Evolutionary conservation across 179 eudicot genomes (phyloP).

Genomic region (Amaranthus tricolor): DNA sequence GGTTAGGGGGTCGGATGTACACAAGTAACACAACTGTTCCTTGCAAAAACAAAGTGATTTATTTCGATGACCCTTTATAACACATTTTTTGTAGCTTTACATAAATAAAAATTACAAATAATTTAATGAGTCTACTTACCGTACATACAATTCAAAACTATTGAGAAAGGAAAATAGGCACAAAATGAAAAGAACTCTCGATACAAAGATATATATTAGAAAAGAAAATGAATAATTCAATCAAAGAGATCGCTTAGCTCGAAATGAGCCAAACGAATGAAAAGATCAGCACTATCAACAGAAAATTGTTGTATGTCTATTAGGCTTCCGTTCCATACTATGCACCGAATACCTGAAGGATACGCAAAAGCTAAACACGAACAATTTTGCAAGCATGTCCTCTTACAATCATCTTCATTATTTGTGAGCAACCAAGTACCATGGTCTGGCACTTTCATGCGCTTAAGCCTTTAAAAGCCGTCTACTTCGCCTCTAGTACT

Average conservation of each 20-base stretch:
- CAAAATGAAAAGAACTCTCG: too few species aligned
- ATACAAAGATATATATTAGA: too few species aligned
- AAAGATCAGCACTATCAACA: constrained; percentile 14
- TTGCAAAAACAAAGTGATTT: too few species aligned
- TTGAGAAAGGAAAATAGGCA: too few species aligned
- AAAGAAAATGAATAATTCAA: too few species aligned
- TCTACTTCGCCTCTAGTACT: constrained; percentile 20
- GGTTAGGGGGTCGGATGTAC: too few species aligned
- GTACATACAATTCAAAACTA: too few species aligned
- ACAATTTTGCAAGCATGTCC: constrained; percentile 5
- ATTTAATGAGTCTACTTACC: too few species aligned
- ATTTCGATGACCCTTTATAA: too few species aligned
- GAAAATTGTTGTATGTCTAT: constrained; percentile 23
- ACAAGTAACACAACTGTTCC: too few species aligned
- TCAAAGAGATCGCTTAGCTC: constrained; percentile 19
- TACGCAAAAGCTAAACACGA: constrained; percentile 25
- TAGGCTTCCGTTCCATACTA: constrained; percentile 21
- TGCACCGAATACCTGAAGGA: constrained; percentile 21
- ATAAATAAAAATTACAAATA: too few species aligned
- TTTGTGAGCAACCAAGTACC: constrained; percentile 1
- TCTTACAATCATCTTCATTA: constrained; percentile 14
- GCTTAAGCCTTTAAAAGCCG: constrained; percentile 31
- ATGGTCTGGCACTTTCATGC: constrained; percentile 35
- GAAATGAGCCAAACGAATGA: constrained; percentile 22
- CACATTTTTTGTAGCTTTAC: too few species aligned